Evolutionary conservation across 139 green algal species (phyloP), one percentile per base, ranked within the genome.

Genomic region (Tetraselmis chui): DNA sequence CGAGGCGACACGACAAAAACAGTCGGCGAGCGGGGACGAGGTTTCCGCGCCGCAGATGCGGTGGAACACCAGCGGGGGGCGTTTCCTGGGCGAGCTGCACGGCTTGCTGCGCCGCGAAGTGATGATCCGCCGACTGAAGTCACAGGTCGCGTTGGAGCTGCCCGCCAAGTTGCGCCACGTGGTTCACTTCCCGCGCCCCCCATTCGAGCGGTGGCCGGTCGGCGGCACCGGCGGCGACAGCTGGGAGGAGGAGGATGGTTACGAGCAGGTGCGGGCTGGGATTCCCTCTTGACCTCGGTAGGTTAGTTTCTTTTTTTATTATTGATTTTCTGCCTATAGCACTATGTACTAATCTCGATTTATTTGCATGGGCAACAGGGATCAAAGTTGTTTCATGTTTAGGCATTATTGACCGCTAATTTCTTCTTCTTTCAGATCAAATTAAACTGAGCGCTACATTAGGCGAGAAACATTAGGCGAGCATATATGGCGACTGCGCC

Each of bases 91-190:
- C 0, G 96, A 99, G 91, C 94, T 99, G 77, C 93, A 98, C 81
- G 86, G 92, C 18, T 81, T 99, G 87, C 90, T 99, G 78, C 85
- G 83, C 32, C 85, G 93, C 26, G 90, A 94, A 76, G 85, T 97
- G 27, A 98, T 98, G 95, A 85, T 99, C 30, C 89, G 96, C 31
- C 88, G 96, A 5, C 88, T 98, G 76, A 99, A 99, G 90, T 29
- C 75, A 5, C 93, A 99, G n/a, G 92, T 99, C 28, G 84, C 83
- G 11, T 85, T 96, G 87, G 83, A 97, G 83, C 92, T 98, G 84
- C 95, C 95, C 23, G 92, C 94, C 31, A 98, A 98, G 87, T 84
- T 93, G 30, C 84, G 95, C 1, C 94, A 98, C 83, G 92, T 97
- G 28, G 86, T 96, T 27, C 82, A 86, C 45, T 81, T 95, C 45